These are phyloP conservation scores for Agrocybe praecox DNA, from an alignment of 768 basidiomycete genomes.

Conservation along the genomic window DNA sequence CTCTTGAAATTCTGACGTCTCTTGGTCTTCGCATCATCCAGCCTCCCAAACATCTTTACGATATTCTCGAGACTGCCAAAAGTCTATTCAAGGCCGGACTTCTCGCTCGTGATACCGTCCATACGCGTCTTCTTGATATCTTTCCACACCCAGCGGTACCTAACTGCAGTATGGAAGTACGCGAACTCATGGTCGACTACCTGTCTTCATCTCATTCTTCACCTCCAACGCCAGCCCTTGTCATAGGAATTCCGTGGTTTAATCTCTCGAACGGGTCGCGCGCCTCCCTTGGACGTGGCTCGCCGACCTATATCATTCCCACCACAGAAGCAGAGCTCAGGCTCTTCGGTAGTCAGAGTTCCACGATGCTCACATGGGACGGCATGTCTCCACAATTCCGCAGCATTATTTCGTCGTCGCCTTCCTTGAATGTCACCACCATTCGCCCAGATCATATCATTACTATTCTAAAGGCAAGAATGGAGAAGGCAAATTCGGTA, in stretches of 20 bases:
- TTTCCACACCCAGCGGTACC: background rate
- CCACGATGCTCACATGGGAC: constrained; percentile 4
- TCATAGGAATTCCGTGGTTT: constrained; percentile 12
- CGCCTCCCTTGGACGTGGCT: background rate
- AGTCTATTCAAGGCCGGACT: background rate
- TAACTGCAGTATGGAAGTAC: background rate
- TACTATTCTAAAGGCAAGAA: background rate
- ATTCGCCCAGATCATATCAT: background rate
- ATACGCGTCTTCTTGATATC: background rate
- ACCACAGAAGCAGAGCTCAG: background rate
- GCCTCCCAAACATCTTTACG: constrained; percentile 12
- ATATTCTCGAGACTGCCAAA: background rate
- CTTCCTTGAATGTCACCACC: background rate
- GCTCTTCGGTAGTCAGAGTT: background rate
- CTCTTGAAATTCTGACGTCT: background rate
- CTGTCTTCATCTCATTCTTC: constrained; percentile 5
- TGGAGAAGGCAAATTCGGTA: background rate
- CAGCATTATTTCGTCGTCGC: background rate
- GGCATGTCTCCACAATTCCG: constrained; percentile 3
- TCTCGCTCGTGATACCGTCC: constrained; percentile 1
- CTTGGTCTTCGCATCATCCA: constrained; percentile 11
- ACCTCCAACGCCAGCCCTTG: background rate
- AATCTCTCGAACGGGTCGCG: background rate
- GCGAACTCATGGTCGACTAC: constrained; percentile 9
- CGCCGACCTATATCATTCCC: constrained; percentile 4